Conservation (phyloP, 2,329 filamentous ascomycete species). For the Colletotrichum scovillei region DNA sequence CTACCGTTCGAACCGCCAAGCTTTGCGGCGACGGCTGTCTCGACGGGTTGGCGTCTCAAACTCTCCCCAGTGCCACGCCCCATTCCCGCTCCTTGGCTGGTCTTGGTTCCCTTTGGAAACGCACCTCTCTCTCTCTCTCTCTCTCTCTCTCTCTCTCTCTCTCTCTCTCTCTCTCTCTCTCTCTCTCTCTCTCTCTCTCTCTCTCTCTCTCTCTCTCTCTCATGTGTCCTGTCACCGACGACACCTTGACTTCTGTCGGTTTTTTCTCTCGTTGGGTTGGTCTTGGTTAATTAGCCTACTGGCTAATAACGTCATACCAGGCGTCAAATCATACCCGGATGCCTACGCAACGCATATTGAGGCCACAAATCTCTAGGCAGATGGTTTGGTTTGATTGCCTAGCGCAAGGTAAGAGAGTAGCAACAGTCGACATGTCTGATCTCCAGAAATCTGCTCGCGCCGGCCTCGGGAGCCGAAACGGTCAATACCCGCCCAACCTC, state of each 20-base stretch:
- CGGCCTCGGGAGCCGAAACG: too few species aligned
- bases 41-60: conserved; percentile 32
- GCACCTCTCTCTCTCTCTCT: background rate
- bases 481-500: too few species aligned
- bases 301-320: too few species aligned
- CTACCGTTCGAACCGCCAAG: conserved; percentile 26
- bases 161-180: background rate
- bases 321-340: too few species aligned
- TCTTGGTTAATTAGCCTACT: too few species aligned
- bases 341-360: too few species aligned
- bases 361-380: too few species aligned
- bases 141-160: background rate
- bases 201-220: background rate
- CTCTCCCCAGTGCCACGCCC: background rate
- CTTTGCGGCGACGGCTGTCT: conserved; percentile 35
- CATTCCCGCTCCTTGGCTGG: background rate
- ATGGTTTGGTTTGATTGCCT: too few species aligned
- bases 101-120: background rate
- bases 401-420: too few species aligned
- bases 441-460: too few species aligned
- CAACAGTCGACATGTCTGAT: too few species aligned
- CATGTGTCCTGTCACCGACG: background rate
- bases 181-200: background rate
- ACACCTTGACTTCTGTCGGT: background rate
- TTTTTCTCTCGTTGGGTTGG: too few species aligned